These are phyloP conservation scores for Thermothelomyces thermophilus DNA, from an alignment of 2,329 filamentous ascomycete species.

Conservation along the genomic window DNA sequence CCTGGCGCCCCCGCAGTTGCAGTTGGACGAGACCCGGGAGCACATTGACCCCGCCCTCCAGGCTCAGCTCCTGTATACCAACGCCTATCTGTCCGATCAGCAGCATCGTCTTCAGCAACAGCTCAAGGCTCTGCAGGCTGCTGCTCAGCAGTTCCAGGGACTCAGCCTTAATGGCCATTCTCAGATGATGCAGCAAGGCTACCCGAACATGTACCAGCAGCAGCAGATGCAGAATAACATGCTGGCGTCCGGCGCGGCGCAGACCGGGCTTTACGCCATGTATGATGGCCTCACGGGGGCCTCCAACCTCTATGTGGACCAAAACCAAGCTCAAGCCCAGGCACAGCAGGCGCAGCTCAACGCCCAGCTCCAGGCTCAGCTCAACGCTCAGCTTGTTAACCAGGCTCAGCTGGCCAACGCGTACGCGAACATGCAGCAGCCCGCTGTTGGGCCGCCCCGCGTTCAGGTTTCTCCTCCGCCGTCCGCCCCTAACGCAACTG, in stretches of 20 bases:
- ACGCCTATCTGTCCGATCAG: constrained; percentile 86
- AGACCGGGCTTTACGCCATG: constrained; percentile 72
- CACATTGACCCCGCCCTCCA: constrained; percentile 81
- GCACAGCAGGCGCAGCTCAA: constrained; percentile 34
- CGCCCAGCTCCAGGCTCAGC: constrained; percentile 34
- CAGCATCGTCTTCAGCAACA: constrained; percentile 95
- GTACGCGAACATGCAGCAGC: constrained; percentile 42
- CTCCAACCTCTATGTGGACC: constrained; percentile 73
- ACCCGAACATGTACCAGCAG: constrained; percentile 50
- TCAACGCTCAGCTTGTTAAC: constrained; percentile 31
- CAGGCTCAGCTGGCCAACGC: constrained; percentile 37
- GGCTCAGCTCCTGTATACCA: constrained; percentile 83
- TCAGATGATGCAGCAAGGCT: constrained; percentile 46
- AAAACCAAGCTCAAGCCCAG: constrained; percentile 40
- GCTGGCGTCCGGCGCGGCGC: constrained; percentile 46
- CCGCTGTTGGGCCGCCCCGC: constrained; percentile 57
- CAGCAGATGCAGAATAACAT: constrained; percentile 42
- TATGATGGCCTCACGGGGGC: constrained; percentile 84
- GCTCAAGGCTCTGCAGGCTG: constrained; percentile 73
- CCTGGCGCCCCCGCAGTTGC: constrained; percentile 73
- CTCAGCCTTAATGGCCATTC: constrained; percentile 59
- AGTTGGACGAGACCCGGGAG: constrained; percentile 63
- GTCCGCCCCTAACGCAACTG: constrained; percentile 46
- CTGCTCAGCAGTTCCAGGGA: constrained; percentile 74
- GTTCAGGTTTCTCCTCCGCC: constrained; percentile 78